Percentiles rank a stretch among this genome's conserved stretches.
Conservation (phyloP, 139 green algal genomes). For the Volvox africanus region DNA sequence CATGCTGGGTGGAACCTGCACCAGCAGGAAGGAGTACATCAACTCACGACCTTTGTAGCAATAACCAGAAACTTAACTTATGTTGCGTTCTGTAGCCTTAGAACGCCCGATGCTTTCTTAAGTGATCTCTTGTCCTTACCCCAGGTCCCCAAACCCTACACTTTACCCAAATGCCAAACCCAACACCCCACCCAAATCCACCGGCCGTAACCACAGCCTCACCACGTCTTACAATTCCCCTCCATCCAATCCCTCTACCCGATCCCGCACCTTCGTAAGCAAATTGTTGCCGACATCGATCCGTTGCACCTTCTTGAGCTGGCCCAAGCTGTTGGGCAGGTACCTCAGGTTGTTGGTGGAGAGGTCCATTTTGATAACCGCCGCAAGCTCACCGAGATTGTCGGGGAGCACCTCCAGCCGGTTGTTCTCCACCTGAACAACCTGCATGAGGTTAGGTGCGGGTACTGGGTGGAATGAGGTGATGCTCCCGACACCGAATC, state of each 20-base stretch:
- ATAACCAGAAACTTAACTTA: too few species aligned
- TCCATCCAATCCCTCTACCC: background rate
- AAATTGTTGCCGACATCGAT: conserved; percentile 83
- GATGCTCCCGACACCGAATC: too few species aligned
- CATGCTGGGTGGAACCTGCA: conserved; percentile 78
- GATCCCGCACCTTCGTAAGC: conserved; percentile 55
- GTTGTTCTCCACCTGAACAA: conserved; percentile 84
- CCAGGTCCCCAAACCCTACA: too few species aligned
- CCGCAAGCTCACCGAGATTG: conserved; percentile 75
- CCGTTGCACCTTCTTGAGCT: conserved; percentile 77
- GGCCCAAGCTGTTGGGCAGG: conserved; percentile 78
- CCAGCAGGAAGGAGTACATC: background rate
- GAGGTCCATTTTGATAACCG: conserved; percentile 82
- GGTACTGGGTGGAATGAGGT: too few species aligned
- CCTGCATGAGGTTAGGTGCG: conserved; percentile 34
- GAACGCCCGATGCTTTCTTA: too few species aligned
- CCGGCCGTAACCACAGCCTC: too few species aligned
- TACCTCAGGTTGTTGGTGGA: conserved; percentile 82
- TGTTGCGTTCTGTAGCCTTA: too few species aligned
- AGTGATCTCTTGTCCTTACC: too few species aligned
- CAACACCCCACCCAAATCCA: too few species aligned
- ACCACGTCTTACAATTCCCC: too few species aligned
- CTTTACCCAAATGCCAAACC: too few species aligned
- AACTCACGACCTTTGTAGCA: too few species aligned
- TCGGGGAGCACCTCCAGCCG: conserved; percentile 80